A percentile compares a stretch with the other conserved stretches of the same genome.
These are phyloP conservation scores for Hippophae rhamnoides DNA, from an alignment of 306 rosid genomes.

Conservation along the genomic window DNA sequence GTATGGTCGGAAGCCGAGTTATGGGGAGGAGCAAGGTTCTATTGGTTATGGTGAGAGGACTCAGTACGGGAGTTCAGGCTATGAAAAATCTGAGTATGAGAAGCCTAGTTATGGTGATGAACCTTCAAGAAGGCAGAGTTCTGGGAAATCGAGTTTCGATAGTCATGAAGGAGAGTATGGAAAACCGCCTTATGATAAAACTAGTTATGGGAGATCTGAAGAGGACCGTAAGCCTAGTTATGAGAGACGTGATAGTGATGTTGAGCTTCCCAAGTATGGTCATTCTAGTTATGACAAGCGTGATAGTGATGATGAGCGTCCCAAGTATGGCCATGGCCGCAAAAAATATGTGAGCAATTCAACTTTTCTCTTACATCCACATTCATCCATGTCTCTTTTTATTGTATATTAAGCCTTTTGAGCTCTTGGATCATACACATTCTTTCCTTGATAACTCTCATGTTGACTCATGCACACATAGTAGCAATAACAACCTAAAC, in stretches of 20 bases:
- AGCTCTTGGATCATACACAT: too few species aligned
- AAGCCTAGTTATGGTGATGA: constrained; percentile 25
- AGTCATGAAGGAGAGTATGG: constrained; percentile 16
- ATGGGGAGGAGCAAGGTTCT: constrained; percentile 30
- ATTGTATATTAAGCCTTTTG: too few species aligned
- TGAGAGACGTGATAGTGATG: constrained; percentile 31
- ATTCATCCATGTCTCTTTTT: background rate
- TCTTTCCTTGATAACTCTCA: too few species aligned
- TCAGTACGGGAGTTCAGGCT: constrained; percentile 11
- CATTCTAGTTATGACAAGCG: constrained; percentile 30
- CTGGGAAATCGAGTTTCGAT: constrained; percentile 22
- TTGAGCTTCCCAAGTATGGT: constrained; percentile 27
- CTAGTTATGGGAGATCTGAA: constrained; percentile 29
- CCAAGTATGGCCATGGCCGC: constrained; percentile 50
- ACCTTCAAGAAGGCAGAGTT: constrained; percentile 28
- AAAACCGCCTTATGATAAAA: constrained; percentile 13
- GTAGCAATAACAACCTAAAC: too few species aligned
- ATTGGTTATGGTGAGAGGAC: constrained; percentile 27
- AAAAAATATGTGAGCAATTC: constrained; percentile 65
- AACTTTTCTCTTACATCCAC: background rate
- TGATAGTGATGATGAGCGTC: constrained; percentile 27
- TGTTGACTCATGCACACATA: too few species aligned
- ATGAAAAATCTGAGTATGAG: constrained; percentile 17
- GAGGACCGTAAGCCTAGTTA: constrained; percentile 34
- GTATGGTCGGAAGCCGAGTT: constrained; percentile 31